phyloP scores from a whole-genome alignment of 2,329 filamentous ascomycete genomes.

The Gaeumannomyces sp. region DNA sequence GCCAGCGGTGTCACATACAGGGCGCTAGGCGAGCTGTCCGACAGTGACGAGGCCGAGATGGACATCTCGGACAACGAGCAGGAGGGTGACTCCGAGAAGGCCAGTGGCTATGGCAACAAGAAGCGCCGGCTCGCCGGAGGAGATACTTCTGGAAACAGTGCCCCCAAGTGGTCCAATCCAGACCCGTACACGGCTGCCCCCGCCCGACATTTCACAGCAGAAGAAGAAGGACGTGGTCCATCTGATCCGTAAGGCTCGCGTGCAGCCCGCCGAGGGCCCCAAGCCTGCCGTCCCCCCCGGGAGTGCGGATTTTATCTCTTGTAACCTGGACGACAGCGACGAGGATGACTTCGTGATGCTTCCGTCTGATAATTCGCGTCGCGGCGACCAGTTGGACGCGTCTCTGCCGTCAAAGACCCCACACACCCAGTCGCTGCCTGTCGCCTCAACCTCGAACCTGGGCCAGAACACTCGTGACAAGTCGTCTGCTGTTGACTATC shows the following conservation, averaged over 20 bases:
- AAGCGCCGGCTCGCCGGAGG: slow-evolving; percentile 13
- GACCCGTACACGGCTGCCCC: slow-evolving; percentile 88
- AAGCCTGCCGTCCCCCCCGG: slow-evolving; percentile 48
- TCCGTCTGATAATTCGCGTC: not conserved
- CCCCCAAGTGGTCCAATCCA: slow-evolving; percentile 89
- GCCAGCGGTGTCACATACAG: slow-evolving; percentile 45
- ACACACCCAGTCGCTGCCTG: not conserved
- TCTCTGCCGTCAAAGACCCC: not conserved
- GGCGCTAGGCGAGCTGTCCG: slow-evolving; percentile 51
- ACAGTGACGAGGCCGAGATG: slow-evolving; percentile 60
- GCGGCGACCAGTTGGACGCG: not conserved
- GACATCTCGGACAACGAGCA: slow-evolving; percentile 49
- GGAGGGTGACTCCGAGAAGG: slow-evolving; percentile 21
- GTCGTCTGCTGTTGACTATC: not conserved
- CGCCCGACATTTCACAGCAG: slow-evolving; percentile 62
- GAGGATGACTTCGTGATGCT: slow-evolving; percentile 20
- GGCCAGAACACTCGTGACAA: not conserved
- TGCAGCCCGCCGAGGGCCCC: slow-evolving; percentile 43
- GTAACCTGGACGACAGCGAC: slow-evolving; percentile 59
- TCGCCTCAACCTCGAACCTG: not conserved
- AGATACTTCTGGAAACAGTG: slow-evolving; percentile 12
- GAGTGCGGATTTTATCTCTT: slow-evolving; percentile 83
- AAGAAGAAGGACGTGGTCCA: slow-evolving; percentile 87
- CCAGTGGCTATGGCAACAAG: slow-evolving; percentile 11
- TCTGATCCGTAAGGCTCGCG: slow-evolving; percentile 81